Evolutionary conservation across 495 filamentous ascomycete species (phyloP).

Genomic region (Cercophora newfieldiana): DNA sequence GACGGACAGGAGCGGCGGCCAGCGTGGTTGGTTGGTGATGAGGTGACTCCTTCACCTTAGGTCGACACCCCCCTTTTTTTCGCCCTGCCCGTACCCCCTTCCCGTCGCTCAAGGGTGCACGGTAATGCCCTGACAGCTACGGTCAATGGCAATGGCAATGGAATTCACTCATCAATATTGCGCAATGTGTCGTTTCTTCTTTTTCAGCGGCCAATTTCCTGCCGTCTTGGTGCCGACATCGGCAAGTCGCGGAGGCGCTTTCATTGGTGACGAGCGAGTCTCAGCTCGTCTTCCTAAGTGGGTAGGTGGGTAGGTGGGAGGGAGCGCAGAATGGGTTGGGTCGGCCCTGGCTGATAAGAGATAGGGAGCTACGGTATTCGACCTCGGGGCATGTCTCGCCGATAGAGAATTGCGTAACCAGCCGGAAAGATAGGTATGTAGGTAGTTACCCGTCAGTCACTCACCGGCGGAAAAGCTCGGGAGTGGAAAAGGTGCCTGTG

Average conservation of each 20-base stretch:
- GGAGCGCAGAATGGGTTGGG: not conserved
- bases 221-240: slow-evolving; percentile 1
- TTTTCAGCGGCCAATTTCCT: not conserved
- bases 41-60: not conserved
- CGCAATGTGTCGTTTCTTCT: not conserved
- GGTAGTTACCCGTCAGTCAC: too few species aligned
- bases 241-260: not conserved
- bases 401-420: not conserved
- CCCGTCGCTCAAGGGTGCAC: too few species aligned
- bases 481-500: not conserved
- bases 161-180: not conserved
- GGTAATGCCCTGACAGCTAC: too few species aligned
- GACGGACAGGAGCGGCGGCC: not conserved
- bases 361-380: too few species aligned
- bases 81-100: not conserved
- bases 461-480: not conserved
- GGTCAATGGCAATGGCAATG: not conserved
- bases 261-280: not conserved
- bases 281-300: not conserved
- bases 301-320: not conserved
- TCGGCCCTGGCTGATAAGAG: slow-evolving; percentile 1
- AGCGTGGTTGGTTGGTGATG: too few species aligned
- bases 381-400: not conserved
- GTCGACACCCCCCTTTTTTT: not conserved
- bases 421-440: not conserved